Percentiles rank a stretch among this genome's conserved stretches.
phyloP scores from a whole-genome alignment of 306 rosid species.

The Fragaria nilgerrensis region DNA sequence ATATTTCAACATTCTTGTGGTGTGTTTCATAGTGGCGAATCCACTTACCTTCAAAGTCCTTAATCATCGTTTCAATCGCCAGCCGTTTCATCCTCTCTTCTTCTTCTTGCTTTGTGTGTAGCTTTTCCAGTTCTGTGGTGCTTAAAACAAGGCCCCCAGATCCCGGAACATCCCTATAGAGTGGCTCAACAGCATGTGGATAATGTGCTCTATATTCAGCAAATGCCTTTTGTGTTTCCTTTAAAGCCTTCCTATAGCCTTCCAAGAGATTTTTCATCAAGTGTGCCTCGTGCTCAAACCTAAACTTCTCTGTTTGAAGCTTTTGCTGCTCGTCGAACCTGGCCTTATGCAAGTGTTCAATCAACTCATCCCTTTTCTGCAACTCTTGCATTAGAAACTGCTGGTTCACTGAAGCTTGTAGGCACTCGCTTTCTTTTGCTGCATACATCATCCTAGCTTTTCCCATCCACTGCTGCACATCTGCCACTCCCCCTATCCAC shows the following conservation, averaged over 20 bases:
- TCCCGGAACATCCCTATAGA: constrained; percentile 82
- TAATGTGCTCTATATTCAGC: constrained; percentile 54
- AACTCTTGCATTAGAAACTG: constrained; percentile 59
- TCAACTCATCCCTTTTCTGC: constrained; percentile 55
- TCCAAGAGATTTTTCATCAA: constrained; percentile 67
- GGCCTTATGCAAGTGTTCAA: constrained; percentile 57
- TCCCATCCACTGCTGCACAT: constrained; percentile 49
- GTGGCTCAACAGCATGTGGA: constrained; percentile 75
- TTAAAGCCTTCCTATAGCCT: constrained; percentile 77
- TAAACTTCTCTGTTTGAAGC: constrained; percentile 53
- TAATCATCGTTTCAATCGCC: constrained; percentile 41
- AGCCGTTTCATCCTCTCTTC: constrained; percentile 55
- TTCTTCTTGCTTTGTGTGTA: constrained; percentile 67
- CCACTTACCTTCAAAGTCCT: constrained; percentile 55
- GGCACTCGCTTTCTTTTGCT: constrained; percentile 56
- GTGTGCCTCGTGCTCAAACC: constrained; percentile 70
- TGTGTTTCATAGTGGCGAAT: constrained; percentile 36
- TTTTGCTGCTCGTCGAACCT: constrained; percentile 70
- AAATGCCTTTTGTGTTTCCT: constrained; percentile 64
- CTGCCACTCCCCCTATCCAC: constrained; percentile 21
- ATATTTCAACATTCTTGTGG: constrained; percentile 30
- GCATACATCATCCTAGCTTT: constrained; percentile 64
- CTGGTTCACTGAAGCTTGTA: constrained; percentile 46
- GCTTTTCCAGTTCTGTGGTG: constrained; percentile 71
- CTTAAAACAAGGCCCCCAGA: constrained; percentile 91